Conservation (phyloP, 1,284 basidiomycete species). For the Boletus mariae region DNA sequence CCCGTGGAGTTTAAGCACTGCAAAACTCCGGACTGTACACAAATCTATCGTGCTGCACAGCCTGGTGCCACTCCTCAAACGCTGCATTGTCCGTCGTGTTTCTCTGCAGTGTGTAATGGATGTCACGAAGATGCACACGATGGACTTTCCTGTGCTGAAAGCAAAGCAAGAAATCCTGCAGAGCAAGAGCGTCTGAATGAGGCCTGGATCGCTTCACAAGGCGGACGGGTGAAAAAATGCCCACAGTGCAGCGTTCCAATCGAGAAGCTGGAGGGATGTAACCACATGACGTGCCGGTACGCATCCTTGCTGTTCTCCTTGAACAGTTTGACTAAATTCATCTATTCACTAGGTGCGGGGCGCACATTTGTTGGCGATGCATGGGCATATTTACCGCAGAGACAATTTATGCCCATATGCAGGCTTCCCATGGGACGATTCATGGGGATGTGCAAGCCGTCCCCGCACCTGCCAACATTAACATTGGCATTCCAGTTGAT, state of each 20-base stretch:
- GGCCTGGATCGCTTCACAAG: constrained; percentile 36
- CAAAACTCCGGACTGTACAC: constrained; percentile 53
- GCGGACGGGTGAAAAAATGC: constrained; percentile 31
- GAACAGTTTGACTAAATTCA: no score
- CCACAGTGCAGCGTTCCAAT: constrained; percentile 45
- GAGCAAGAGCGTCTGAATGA: constrained; percentile 46
- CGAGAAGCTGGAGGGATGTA: constrained; percentile 53
- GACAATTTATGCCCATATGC: constrained; percentile 52
- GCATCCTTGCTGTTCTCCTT: no score
- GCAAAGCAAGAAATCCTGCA: constrained; percentile 32
- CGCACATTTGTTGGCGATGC: constrained; percentile 56
- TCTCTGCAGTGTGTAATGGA: neutral
- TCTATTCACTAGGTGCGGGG: constrained; percentile 37
- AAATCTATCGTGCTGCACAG: constrained; percentile 19
- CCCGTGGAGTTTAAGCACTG: constrained; percentile 49
- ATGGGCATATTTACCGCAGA: constrained; percentile 32
- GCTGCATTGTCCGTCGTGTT: no score
- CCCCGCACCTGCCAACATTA: neutral
- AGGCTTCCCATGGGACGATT: constrained; percentile 42
- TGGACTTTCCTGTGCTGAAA: constrained; percentile 37
- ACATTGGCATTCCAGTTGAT: constrained; percentile 15
- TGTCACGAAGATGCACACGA: no score
- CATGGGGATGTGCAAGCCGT: constrained; percentile 9
- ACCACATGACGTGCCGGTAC: constrained; percentile 46
- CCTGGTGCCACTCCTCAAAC: constrained; percentile 19